Conservation (phyloP, 208 protist genomes). For the Vickermania spadyakhi region DNA sequence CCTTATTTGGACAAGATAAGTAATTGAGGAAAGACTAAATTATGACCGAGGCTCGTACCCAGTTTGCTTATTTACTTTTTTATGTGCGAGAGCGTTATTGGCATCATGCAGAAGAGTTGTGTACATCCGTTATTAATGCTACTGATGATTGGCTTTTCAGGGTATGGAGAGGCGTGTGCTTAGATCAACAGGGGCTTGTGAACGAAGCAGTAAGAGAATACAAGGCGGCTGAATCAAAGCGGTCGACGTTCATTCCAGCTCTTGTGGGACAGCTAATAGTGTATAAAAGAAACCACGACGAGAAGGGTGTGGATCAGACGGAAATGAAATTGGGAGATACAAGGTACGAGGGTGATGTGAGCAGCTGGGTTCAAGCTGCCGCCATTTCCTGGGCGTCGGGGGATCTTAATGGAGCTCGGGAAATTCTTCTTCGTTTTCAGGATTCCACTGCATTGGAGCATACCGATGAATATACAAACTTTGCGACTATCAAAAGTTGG, state of each 20-base stretch:
- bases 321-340: conserved; percentile 42
- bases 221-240: conserved; percentile 55
- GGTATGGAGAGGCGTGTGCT: conserved; percentile 68
- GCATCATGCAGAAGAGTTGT: conserved; percentile 77
- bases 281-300: conserved; percentile 64
- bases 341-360: conserved; percentile 23
- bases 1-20: background rate
- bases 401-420: conserved; percentile 51
- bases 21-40: background rate
- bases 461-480: conserved; percentile 78
- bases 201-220: conserved; percentile 82
- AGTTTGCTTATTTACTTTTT: conserved; percentile 76
- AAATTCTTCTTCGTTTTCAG: conserved; percentile 44
- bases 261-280: conserved; percentile 67
- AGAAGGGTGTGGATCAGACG: conserved; percentile 32
- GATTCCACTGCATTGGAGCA: conserved; percentile 21
- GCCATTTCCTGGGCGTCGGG: conserved; percentile 56
- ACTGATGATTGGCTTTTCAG: conserved; percentile 76
- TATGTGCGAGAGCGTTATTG: conserved; percentile 75
- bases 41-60: conserved; percentile 24
- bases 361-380: conserved; percentile 54
- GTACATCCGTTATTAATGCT: conserved; percentile 43
- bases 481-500: conserved; percentile 66
- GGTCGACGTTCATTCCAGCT: conserved; percentile 51
- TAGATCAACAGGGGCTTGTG: conserved; percentile 65